A percentile compares a stretch with the other conserved stretches of the same genome.
phyloP scores from a whole-genome alignment of 768 basidiomycete species.

The Neoboletus brunneissimus region DNA sequence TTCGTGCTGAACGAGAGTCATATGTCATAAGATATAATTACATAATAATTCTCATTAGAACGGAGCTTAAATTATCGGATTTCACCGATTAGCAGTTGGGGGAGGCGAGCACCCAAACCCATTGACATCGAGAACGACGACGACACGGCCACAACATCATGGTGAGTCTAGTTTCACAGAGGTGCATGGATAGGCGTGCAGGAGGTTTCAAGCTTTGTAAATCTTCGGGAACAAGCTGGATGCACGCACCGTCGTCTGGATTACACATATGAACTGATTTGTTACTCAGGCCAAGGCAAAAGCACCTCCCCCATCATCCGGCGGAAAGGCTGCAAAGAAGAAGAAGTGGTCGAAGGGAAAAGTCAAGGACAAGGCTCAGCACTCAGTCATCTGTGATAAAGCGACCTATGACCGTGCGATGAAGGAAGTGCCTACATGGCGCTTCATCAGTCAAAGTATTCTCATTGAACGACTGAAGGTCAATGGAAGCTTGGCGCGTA shows the following conservation, averaged over 20 bases:
- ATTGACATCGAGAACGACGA: constrained; percentile 22
- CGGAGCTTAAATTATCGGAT: constrained; percentile 25
- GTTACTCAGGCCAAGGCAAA: constrained; percentile 71
- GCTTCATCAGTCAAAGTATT: constrained; percentile 95
- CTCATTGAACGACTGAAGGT: constrained; percentile 98
- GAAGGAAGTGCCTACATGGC: constrained; percentile 99
- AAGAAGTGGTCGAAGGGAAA: constrained; percentile 99
- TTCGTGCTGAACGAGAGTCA: background rate
- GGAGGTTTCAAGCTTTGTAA: background rate
- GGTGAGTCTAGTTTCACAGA: constrained; percentile 24
- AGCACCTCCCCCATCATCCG: constrained; percentile 59
- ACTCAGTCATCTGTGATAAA: constrained; percentile 95
- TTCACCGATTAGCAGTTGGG: constrained; percentile 11
- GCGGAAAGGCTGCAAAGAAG: constrained; percentile 94
- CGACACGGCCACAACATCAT: constrained; percentile 26
- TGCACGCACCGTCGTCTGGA: constrained; percentile 18
- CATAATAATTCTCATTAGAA: constrained; percentile 13
- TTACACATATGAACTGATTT: constrained; percentile 15
- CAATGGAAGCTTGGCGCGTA: constrained; percentile 90
- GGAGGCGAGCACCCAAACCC: background rate
- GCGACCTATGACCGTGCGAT: constrained; percentile 88
- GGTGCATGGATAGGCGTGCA: background rate
- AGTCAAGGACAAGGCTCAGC: constrained; percentile 99
- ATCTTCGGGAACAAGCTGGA: constrained; percentile 22
- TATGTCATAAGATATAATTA: constrained; percentile 11